phyloP scores from a whole-genome alignment of 2,329 filamentous ascomycete species.

The Diaporthe ilicicola region DNA sequence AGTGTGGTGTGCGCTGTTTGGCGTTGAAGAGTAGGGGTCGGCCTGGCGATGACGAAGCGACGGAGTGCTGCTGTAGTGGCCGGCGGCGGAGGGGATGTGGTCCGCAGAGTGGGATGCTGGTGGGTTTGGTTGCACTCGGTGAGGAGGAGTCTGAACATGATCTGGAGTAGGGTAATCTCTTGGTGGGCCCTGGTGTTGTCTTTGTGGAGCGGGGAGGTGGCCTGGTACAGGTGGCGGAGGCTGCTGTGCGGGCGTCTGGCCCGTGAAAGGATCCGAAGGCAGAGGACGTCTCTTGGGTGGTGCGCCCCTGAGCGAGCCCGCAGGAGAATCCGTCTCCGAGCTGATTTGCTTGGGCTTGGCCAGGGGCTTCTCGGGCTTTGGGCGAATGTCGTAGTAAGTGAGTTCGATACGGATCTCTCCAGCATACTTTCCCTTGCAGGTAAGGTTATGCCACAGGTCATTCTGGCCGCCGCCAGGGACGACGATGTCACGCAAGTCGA shows the following conservation, averaged over 20 bases:
- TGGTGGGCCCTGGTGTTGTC: constrained; percentile 21
- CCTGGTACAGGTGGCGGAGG: constrained; percentile 45
- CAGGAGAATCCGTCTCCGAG: constrained; percentile 44
- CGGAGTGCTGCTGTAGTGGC: constrained; percentile 58
- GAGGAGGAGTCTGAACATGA: constrained; percentile 55
- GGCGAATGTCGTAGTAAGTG: constrained; percentile 92
- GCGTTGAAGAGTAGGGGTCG: constrained; percentile 48
- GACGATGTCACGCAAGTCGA: constrained; percentile 83
- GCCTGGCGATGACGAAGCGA: constrained; percentile 44
- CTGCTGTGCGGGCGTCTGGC: constrained; percentile 55
- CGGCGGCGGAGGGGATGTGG: constrained; percentile 61
- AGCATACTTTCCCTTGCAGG: constrained; percentile 92
- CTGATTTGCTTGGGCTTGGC: constrained; percentile 60
- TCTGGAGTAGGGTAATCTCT: constrained; percentile 48
- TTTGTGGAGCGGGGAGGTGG: constrained; percentile 34
- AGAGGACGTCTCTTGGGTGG: constrained; percentile 84
- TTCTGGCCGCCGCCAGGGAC: constrained; percentile 89
- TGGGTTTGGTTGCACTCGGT: constrained; percentile 51
- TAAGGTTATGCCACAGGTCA: constrained; percentile 90
- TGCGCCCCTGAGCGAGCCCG: constrained; percentile 60
- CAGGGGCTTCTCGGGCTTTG: constrained; percentile 77
- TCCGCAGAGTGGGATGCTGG: constrained; percentile 53
- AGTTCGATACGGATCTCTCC: constrained; percentile 95
- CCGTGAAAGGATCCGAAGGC: constrained; percentile 77
- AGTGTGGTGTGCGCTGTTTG: constrained; percentile 37